phyloP scores from a whole-genome alignment of 192 early-diverging fungal species.

The Umbelopsis sp. region DNA sequence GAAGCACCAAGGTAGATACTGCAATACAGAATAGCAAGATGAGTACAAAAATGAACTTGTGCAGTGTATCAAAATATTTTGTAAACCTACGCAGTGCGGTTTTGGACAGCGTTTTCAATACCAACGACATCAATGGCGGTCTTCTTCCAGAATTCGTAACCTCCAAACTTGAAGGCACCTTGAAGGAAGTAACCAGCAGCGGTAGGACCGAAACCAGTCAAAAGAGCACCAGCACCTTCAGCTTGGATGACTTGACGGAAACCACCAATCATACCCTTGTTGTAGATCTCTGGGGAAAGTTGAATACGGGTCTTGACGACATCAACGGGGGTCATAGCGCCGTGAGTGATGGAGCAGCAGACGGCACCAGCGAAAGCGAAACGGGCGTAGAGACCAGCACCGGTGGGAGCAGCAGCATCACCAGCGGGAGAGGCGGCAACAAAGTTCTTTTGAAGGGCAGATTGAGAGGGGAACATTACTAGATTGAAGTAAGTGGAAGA shows the following conservation, averaged over 20 bases:
- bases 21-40: too few relatives aligned
- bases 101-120: conserved; percentile 54
- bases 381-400: conserved; percentile 54
- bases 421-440: conserved; percentile 38
- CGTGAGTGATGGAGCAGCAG: conserved; percentile 64
- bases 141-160: conserved; percentile 73
- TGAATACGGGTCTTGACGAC: conserved; percentile 82
- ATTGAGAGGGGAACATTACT: conserved; percentile 40
- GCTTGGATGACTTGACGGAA: conserved; percentile 52
- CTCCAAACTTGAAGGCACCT: conserved; percentile 70
- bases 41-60: too few relatives aligned
- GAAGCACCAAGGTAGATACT: conserved; percentile 65
- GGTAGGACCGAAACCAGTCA: conserved; percentile 69
- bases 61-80: too few relatives aligned
- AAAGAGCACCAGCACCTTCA: conserved; percentile 63
- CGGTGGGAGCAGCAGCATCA: conserved; percentile 49
- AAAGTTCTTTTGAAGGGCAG: conserved; percentile 40
- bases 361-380: conserved; percentile 63
- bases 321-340: conserved; percentile 65
- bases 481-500: conserved; percentile 17
- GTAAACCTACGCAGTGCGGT: conserved; percentile 48
- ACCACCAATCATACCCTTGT: conserved; percentile 58
- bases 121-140: conserved; percentile 55
- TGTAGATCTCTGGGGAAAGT: conserved; percentile 61
- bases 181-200: conserved; percentile 67